These are phyloP conservation scores for Beta lomatogona DNA, from an alignment of 179 eudicot species.

Conservation along the genomic window DNA sequence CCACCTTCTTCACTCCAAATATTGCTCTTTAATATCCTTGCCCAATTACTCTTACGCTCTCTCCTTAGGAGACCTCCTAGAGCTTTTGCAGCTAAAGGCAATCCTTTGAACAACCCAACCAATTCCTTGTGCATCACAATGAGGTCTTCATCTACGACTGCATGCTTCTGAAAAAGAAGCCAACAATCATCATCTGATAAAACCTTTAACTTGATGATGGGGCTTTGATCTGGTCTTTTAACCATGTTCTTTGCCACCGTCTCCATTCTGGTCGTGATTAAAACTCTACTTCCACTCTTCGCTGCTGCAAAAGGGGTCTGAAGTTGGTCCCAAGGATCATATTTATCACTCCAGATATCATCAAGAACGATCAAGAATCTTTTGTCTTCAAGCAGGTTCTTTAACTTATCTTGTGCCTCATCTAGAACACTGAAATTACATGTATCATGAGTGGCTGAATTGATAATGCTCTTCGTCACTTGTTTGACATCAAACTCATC, in stretches of 20 bases:
- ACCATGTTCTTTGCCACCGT: constrained; percentile 8
- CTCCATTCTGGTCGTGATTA: constrained; percentile 2
- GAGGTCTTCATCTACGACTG: not conserved
- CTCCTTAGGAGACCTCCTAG: constrained; percentile 28
- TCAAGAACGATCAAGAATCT: not conserved
- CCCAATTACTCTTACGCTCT: constrained; percentile 24
- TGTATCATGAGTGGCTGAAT: not conserved
- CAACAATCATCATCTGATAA: constrained; percentile 7
- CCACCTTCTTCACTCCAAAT: constrained; percentile 27
- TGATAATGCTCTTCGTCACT: not conserved
- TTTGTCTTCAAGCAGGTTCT: not conserved
- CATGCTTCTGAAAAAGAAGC: constrained; percentile 7
- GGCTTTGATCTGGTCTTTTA: not conserved
- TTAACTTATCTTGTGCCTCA: constrained; percentile 1
- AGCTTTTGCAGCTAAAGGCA: constrained; percentile 27
- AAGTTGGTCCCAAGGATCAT: too few relatives aligned
- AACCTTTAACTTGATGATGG: not conserved
- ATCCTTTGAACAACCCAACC: not conserved
- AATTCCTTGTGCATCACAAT: not conserved
- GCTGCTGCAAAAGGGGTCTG: too few relatives aligned
- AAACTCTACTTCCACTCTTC: too few relatives aligned
- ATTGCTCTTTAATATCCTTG: constrained; percentile 12
- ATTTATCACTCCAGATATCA: too few relatives aligned
- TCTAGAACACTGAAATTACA: not conserved
- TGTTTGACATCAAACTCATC: constrained; percentile 15